Evolutionary conservation across 1,284 basidiomycete species (phyloP), one percentile per base, ranked within the genome.

Genomic region (Pholiota adiposa): DNA sequence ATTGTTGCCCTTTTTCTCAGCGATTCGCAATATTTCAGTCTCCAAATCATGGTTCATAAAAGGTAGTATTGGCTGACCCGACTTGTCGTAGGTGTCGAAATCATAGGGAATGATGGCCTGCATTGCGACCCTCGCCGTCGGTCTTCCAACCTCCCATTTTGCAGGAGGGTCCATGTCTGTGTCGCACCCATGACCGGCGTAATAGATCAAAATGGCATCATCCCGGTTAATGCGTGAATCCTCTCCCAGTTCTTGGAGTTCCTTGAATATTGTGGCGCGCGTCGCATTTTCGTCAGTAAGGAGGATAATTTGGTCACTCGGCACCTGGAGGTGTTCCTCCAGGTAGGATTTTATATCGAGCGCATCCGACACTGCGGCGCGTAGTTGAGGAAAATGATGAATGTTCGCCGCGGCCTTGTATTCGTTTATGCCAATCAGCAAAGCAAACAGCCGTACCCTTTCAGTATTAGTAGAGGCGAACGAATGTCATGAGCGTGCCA

Each of bases 361-460:
- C 1, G 70, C 70, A 50, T 71, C 70, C 3, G 56, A 43, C n/a
- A 66, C 64, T 23, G 67, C 61, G 14, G 68, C 65, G 9, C 31
- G 34, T 18, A 68, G 54, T 21, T 21, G 12, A 3, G 3, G 16
- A 18, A 53, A n/a, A n/a, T n/a, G n/a, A n/a, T n/a, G n/a, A n/a
- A n/a, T n/a, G n/a, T n/a, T n/a, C n/a, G n/a, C n/a, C n/a, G 19
- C 7, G 16, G 16, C 11, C 8, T 38, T 19, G 48, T 70, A 70
- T 12, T 56, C 23, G 56, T 72, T 63, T 12, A 70, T 70, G 9
- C 69, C 70, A 40, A 70, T 68, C 34, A 70, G 60, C 4, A 71
- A 43, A 4, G 66, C 67, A 40, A 60, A 63, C 18, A 63, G 54
- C 18, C 33, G 56, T 1, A 41, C 19, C 18, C 6, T 41, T 18